Evolutionary conservation across 805 yeast genomes (phyloP).

Genomic region (Candida sphagnicola): DNA sequence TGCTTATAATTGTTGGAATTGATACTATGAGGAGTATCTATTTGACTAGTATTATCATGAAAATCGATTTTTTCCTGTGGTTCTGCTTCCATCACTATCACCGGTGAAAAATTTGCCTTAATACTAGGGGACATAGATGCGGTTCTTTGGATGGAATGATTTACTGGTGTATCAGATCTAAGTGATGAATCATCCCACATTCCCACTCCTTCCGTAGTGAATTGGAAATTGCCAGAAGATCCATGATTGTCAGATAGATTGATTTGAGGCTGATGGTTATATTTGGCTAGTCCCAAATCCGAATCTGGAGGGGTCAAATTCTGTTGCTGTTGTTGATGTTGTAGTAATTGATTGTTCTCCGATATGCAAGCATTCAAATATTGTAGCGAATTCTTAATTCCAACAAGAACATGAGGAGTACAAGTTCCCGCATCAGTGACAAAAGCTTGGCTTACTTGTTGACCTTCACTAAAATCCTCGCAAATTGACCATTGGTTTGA

Average conservation of each 20-base stretch:
- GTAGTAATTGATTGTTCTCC: slow-evolving; percentile 27
- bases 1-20: not conserved
- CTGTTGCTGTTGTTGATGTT: slow-evolving; percentile 10
- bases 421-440: slow-evolving; percentile 42
- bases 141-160: not conserved
- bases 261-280: slow-evolving; percentile 1
- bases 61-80: not conserved
- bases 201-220: slow-evolving; percentile 1
- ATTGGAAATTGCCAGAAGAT: slow-evolving; percentile 1
- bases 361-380: slow-evolving; percentile 52
- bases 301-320: not conserved
- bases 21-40: slow-evolving; percentile 7
- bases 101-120: not conserved
- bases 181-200: slow-evolving; percentile 1
- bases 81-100: not conserved
- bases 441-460: slow-evolving; percentile 69
- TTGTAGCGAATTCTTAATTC: slow-evolving; percentile 46
- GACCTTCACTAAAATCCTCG: slow-evolving; percentile 81
- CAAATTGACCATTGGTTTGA: slow-evolving; percentile 75
- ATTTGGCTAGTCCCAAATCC: not conserved
- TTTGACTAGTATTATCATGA: slow-evolving; percentile 4
- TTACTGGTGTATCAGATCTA: slow-evolving; percentile 1
- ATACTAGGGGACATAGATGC: not conserved
- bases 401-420: slow-evolving; percentile 67
- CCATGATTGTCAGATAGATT: slow-evolving; percentile 2